A percentile compares a stretch with the other conserved stretches of the same genome.
These are phyloP conservation scores for Datisca glomerata DNA, from an alignment of 306 rosid species.

Conservation along the genomic window DNA sequence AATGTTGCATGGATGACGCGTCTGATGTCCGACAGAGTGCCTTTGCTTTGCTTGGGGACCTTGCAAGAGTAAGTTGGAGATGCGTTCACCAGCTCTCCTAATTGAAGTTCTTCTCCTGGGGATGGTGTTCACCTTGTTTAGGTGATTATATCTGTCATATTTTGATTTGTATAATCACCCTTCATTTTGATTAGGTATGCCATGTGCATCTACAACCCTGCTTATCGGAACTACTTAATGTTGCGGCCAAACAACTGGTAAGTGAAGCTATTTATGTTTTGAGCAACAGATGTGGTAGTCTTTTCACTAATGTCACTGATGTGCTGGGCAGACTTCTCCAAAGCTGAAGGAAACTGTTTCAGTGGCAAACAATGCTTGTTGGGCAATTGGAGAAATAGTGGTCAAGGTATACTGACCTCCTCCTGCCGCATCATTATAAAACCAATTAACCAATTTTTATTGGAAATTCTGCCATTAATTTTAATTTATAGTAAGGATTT, in stretches of 20 bases:
- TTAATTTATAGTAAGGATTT: no score
- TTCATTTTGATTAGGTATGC: slow-evolving; percentile 58
- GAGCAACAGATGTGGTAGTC: slow-evolving; percentile 5
- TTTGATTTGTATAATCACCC: background rate
- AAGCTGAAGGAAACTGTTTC: slow-evolving; percentile 76
- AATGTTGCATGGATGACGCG: slow-evolving; percentile 85
- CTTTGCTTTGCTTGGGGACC: slow-evolving; percentile 96
- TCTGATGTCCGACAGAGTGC: slow-evolving; percentile 92
- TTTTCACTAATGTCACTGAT: slow-evolving; percentile 13
- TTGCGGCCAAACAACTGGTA: slow-evolving; percentile 90
- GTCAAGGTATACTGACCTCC: slow-evolving; percentile 54
- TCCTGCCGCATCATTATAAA: background rate
- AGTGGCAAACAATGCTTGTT: slow-evolving; percentile 98
- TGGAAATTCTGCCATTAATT: background rate
- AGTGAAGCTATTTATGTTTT: slow-evolving; percentile 14
- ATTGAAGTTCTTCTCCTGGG: background rate
- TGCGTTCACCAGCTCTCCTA: slow-evolving; percentile 2
- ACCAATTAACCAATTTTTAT: background rate
- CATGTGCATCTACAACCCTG: slow-evolving; percentile 74
- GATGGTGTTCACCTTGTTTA: background rate
- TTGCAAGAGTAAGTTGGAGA: slow-evolving; percentile 77
- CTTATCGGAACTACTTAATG: slow-evolving; percentile 75
- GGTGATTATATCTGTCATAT: background rate
- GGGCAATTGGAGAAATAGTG: slow-evolving; percentile 97
- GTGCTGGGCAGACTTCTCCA: slow-evolving; percentile 50